Evolutionary conservation across 495 filamentous ascomycete species (phyloP).

Genomic region (Diplogelasinospora grovesii): DNA sequence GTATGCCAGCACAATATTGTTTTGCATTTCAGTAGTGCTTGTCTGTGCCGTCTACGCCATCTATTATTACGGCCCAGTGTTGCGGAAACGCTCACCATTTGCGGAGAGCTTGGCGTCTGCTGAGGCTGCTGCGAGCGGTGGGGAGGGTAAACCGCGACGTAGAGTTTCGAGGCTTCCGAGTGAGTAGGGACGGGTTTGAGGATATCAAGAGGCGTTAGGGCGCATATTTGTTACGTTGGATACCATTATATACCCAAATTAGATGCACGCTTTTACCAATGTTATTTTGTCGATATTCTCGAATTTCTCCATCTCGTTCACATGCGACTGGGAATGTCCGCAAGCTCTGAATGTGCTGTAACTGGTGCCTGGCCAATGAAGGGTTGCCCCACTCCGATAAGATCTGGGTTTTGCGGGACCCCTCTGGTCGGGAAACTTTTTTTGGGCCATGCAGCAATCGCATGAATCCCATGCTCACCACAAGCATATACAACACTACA

Average conservation of each 20-base stretch:
- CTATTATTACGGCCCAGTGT: constrained; percentile 65
- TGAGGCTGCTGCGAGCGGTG: constrained; percentile 8
- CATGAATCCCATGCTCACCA: neutral
- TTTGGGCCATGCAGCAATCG: constrained; percentile 13
- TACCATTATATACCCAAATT: too few species aligned
- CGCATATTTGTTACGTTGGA: too few species aligned
- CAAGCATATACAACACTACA: neutral
- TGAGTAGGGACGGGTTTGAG: too few species aligned
- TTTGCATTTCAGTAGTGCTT: constrained; percentile 61
- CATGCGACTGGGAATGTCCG: too few species aligned
- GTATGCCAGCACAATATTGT: constrained; percentile 66
- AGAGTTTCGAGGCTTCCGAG: constrained; percentile 3
- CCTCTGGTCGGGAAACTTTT: constrained; percentile 15
- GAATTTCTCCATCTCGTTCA: too few species aligned
- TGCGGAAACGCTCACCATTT: constrained; percentile 66
- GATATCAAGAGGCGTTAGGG: too few species aligned
- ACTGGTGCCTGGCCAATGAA: neutral
- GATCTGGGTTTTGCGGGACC: constrained; percentile 3
- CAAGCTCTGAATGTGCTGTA: too few species aligned
- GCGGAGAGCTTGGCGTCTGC: constrained; percentile 58
- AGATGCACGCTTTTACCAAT: too few species aligned
- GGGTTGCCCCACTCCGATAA: neutral
- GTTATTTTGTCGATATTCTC: too few species aligned
- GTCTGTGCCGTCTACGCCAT: constrained; percentile 68
- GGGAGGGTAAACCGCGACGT: constrained; percentile 6